A percentile compares a stretch with the other conserved stretches of the same genome.
These are phyloP conservation scores for Endothia cerciana DNA, from an alignment of 2,329 filamentous ascomycete species.

Conservation along the genomic window DNA sequence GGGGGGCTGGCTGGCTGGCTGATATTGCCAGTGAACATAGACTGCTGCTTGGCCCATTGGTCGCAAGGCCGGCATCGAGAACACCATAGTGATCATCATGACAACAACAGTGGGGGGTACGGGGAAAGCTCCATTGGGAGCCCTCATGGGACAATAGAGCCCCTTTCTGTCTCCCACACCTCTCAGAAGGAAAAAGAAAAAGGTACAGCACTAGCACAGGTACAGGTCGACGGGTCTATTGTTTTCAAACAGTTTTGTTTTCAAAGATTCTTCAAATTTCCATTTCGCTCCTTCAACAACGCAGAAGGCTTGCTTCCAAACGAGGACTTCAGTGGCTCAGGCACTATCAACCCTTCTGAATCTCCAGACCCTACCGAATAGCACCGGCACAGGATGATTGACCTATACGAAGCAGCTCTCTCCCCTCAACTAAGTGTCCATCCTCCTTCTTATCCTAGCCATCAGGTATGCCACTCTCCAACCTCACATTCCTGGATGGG, in stretches of 20 bases:
- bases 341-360: neutral
- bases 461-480: neutral
- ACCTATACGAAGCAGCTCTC: neutral
- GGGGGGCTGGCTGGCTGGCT: too few species aligned
- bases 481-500: neutral
- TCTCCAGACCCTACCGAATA: neutral
- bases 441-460: neutral
- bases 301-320: neutral
- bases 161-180: neutral
- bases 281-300: neutral
- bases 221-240: neutral
- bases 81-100: neutral
- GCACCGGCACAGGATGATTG: neutral
- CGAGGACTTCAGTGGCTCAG: neutral
- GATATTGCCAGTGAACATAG: neutral
- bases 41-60: neutral
- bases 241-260: neutral
- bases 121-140: neutral
- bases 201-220: neutral
- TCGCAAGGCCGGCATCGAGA: neutral
- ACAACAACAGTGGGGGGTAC: neutral
- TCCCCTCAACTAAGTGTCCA: neutral
- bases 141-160: neutral
- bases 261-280: neutral
- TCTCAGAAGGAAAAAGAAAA: neutral